These are phyloP conservation scores for Geotrichum histeridarum DNA, from an alignment of 1,139 yeast genomes.

Conservation along the genomic window DNA sequence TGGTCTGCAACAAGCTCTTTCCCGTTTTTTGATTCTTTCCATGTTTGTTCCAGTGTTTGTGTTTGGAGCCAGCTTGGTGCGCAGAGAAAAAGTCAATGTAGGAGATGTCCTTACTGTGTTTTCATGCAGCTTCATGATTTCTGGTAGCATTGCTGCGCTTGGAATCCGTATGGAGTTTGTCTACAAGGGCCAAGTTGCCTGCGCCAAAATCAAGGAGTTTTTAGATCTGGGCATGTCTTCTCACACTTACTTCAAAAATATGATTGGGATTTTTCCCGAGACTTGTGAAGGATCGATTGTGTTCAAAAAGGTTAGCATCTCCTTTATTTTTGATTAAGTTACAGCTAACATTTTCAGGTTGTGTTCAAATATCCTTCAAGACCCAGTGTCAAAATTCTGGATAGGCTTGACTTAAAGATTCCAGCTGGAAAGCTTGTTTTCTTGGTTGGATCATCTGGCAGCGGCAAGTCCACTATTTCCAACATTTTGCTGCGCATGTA, in stretches of 20 bases:
- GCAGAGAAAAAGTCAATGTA: constrained; percentile 45
- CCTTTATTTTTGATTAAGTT: not conserved
- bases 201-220: constrained; percentile 20
- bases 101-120: constrained; percentile 77
- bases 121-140: constrained; percentile 69
- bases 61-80: constrained; percentile 72
- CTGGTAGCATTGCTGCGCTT: constrained; percentile 45
- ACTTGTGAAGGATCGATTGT: constrained; percentile 44
- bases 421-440: constrained; percentile 49
- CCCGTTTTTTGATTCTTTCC: constrained; percentile 54
- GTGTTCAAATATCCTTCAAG: constrained; percentile 60
- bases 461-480: constrained; percentile 83
- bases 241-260: constrained; percentile 18
- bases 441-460: constrained; percentile 80
- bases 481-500: constrained; percentile 60
- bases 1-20: constrained; percentile 53
- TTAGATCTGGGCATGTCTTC: constrained; percentile 20
- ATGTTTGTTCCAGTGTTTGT: constrained; percentile 91
- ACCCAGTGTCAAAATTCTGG: constrained; percentile 43
- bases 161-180: constrained; percentile 27
- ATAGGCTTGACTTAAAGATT: constrained; percentile 45
- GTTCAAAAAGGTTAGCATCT: constrained; percentile 45
- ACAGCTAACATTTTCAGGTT: constrained; percentile 24
- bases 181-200: constrained; percentile 31
- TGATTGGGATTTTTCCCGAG: constrained; percentile 34